Percentiles rank a stretch among this genome's conserved stretches.
phyloP scores from a whole-genome alignment of 148 eudicot species.

The Rhododendron kiyosumense region DNA sequence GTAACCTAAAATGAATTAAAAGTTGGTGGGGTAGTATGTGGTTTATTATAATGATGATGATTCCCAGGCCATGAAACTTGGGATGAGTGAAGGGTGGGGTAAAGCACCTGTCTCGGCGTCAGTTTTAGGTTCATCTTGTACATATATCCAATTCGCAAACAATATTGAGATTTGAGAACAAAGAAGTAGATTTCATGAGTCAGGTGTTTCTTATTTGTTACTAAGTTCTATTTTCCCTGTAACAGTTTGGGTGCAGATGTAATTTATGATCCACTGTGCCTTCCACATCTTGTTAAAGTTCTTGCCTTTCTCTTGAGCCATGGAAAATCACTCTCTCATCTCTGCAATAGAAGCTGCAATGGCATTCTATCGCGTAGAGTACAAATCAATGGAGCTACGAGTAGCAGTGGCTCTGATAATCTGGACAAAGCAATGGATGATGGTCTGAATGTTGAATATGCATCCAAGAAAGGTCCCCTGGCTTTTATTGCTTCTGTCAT shows the following conservation, averaged over 20 bases:
- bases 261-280: conserved; percentile 74
- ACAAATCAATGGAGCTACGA: neutral
- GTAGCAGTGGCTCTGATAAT: neutral
- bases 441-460: conserved; percentile 9
- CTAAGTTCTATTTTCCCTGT: neutral
- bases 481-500: conserved; percentile 78
- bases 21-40: neutral
- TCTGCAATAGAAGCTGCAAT: neutral
- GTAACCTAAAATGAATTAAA: neutral
- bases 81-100: neutral
- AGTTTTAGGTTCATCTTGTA: neutral
- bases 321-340: conserved; percentile 7
- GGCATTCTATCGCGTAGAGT: neutral
- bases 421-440: conserved; percentile 8
- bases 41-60: neutral
- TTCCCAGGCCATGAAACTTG: neutral
- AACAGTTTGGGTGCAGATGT: conserved; percentile 91
- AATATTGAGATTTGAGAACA: neutral
- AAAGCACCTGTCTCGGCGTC: neutral
- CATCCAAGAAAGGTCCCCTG: conserved; percentile 38
- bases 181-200: neutral
- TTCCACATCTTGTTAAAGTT: conserved; percentile 75
- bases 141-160: neutral
- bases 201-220: neutral
- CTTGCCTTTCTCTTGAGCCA: conserved; percentile 43